These are phyloP conservation scores for Ichthyophonus hoferi DNA, from an alignment of 208 protist genomes.

Conservation along the genomic window DNA sequence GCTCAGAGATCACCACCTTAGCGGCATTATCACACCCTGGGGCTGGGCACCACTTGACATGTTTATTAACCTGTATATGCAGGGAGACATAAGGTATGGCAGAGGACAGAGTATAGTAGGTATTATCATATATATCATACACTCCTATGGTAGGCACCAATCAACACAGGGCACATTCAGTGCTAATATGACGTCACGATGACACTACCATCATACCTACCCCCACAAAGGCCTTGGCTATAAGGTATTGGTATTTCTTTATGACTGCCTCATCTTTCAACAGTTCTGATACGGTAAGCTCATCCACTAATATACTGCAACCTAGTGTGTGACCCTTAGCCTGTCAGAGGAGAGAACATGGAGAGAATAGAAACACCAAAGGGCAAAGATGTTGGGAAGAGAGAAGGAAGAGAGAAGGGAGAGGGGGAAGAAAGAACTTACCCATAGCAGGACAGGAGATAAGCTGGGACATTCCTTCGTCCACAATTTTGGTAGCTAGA, in stretches of 20 bases:
- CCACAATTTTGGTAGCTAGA: slow-evolving; percentile 36
- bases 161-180: too few species aligned
- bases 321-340: too few species aligned
- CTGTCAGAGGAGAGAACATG: too few species aligned
- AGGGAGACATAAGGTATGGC: too few species aligned
- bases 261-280: slow-evolving; percentile 9
- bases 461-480: slow-evolving; percentile 26
- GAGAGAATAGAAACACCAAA: not conserved
- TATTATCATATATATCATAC: too few species aligned
- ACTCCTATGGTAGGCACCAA: too few species aligned
- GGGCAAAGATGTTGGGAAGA: too few species aligned
- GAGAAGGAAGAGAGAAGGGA: too few species aligned
- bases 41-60: slow-evolving; percentile 52
- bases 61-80: slow-evolving; percentile 31
- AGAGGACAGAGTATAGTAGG: too few species aligned
- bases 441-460: slow-evolving; percentile 20
- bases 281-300: slow-evolving; percentile 38
- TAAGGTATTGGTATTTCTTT: slow-evolving; percentile 30
- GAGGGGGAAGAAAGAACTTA: not conserved
- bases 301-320: slow-evolving; percentile 44
- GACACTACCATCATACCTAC: too few species aligned
- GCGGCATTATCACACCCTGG: slow-evolving; percentile 49
- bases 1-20: not conserved
- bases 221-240: slow-evolving; percentile 43
- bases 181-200: too few species aligned